Percentiles rank a stretch among this genome's conserved stretches.
Conservation (phyloP, 495 filamentous ascomycete genomes). For the Podospora pseudocomata region DNA sequence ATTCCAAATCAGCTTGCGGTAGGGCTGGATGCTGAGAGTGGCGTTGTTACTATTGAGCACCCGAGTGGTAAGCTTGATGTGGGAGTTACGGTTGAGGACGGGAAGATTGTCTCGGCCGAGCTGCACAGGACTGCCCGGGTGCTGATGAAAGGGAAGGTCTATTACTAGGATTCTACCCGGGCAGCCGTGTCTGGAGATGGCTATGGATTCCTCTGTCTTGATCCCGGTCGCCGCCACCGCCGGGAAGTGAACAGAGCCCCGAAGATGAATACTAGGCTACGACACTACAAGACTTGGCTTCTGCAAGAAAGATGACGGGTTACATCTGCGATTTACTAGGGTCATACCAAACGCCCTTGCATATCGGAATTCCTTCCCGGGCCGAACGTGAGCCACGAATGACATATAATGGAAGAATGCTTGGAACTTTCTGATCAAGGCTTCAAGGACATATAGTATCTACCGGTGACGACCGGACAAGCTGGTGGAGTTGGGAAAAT, state of each 20-base stretch:
- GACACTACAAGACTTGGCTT: not conserved
- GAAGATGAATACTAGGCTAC: no score
- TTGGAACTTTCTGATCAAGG: not conserved
- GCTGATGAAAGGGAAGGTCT: constrained; percentile 56
- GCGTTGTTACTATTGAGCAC: constrained; percentile 53
- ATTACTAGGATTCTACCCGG: constrained; percentile 36
- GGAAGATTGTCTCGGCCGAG: constrained; percentile 44
- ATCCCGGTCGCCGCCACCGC: no score
- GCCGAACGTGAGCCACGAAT: not conserved
- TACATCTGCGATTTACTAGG: not conserved
- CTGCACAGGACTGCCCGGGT: constrained; percentile 53
- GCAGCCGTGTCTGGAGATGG: not conserved
- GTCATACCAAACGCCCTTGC: not conserved
- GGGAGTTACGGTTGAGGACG: constrained; percentile 43
- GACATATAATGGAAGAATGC: not conserved
- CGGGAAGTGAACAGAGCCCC: no score
- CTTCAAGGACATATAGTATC: not conserved
- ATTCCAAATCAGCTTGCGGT: constrained; percentile 40
- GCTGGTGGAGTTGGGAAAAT: not conserved
- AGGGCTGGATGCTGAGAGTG: constrained; percentile 26
- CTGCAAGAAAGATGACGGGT: constrained; percentile 3
- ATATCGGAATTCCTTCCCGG: not conserved
- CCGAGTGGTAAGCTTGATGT: constrained; percentile 58
- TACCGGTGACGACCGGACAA: not conserved
- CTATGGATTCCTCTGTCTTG: no score